Conservation (phyloP, 1,284 basidiomycete genomes). For the Marasmius tenuissimus region DNA sequence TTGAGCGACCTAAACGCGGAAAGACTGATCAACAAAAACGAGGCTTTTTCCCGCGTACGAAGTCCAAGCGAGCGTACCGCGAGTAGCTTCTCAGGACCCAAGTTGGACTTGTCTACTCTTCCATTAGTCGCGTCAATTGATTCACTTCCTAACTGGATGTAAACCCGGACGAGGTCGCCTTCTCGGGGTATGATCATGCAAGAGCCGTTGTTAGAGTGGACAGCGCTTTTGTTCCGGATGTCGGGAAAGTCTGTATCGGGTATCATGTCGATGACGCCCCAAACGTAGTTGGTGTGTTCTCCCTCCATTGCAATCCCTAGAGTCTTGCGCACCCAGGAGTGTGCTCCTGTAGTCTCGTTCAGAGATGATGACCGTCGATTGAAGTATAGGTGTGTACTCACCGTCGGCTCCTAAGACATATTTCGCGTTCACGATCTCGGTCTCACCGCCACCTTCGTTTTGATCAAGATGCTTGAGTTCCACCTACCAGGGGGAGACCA, state of each 20-base stretch:
- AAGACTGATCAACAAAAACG: not conserved
- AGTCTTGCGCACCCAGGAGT: conserved; percentile 77
- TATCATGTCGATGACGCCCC: conserved; percentile 76
- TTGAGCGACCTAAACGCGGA: conserved; percentile 48
- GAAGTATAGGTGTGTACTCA: conserved; percentile 19
- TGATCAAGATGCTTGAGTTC: conserved; percentile 35
- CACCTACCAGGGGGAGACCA: conserved; percentile 30
- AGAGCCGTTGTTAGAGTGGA: conserved; percentile 63
- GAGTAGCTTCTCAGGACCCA: conserved; percentile 62
- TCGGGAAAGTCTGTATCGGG: conserved; percentile 82
- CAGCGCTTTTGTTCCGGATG: conserved; percentile 64
- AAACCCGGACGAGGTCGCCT: conserved; percentile 69
- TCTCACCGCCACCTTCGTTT: conserved; percentile 28
- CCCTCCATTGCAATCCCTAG: conserved; percentile 77
- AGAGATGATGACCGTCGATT: not conserved
- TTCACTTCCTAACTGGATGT: conserved; percentile 66
- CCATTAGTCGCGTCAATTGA: conserved; percentile 49
- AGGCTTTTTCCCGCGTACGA: too few relatives aligned
- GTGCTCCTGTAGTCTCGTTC: conserved; percentile 52
- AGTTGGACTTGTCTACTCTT: conserved; percentile 60
- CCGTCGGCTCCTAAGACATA: conserved; percentile 68
- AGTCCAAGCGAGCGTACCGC: conserved; percentile 38
- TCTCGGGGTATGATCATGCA: conserved; percentile 81
- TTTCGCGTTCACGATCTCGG: conserved; percentile 54
- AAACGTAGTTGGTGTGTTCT: conserved; percentile 77